Evolutionary conservation across 441 rosid species (phyloP), one percentile per base, ranked within the genome.

Genomic region (Arabidopsis lyrata): DNA sequence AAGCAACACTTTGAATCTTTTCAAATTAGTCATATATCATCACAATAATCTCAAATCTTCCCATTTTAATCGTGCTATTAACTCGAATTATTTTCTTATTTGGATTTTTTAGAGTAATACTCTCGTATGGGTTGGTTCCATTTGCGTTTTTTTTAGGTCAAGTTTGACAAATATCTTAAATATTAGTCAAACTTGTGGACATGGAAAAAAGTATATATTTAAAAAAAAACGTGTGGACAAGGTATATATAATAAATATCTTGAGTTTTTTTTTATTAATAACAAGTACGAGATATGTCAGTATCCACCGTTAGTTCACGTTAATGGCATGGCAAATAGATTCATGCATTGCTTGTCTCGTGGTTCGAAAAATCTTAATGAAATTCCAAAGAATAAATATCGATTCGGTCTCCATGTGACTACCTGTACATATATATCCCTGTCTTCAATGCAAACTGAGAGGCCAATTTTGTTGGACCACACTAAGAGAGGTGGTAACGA

Each of bases 391-490:
- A 10, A 36, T 36, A 36, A 36, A 13, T 41, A 41, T 32, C 12
- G 20, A 3, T 13, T 52, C 34, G 15, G 34, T 60, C 41, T 29
- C n/a, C 68, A 45, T 63, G 55, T 31, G 68, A 45, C 8, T 45
- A 1, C 11, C 15, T 27, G 8, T 56, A 8, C 34, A 6, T 15
- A 10, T 2, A 31, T 32, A 15, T 45, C 3, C 2, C 24, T 47
- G 52, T 7, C 31, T 22, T 9, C 7, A 20, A 49, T 24, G 56
- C 12, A n/a, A 50, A 50, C 32, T 15, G 50, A 15, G 42, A 18
- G 47, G 45, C 11, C 6, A 36, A 15, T 27, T 42, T 31, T 32
- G 27, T 24, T 68, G 63, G 73, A 68, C 73, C 73, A 68, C 73
- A 68, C 44, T 55, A 31, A 42, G 9, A 68, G 44, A 54, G 42